phyloP scores from a whole-genome alignment of 345 rosid genomes.

The Salix caprea region DNA sequence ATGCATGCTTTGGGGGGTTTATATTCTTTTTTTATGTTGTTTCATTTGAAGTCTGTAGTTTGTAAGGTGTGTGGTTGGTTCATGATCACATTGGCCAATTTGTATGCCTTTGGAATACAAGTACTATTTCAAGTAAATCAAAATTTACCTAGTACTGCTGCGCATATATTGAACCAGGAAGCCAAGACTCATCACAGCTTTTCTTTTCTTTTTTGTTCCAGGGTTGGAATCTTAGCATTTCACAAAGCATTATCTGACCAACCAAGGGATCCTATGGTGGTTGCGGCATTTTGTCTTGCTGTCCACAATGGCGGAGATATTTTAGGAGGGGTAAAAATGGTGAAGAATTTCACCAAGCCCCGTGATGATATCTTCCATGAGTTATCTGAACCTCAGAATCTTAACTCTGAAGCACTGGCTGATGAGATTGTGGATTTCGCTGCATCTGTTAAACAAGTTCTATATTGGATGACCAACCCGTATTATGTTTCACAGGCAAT shows the following conservation, averaged over 20 bases:
- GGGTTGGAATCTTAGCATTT: slow-evolving; percentile 79
- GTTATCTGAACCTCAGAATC: slow-evolving; percentile 30
- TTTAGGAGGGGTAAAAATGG: slow-evolving; percentile 57
- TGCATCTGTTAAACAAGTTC: slow-evolving; percentile 41
- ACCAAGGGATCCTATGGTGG: slow-evolving; percentile 71
- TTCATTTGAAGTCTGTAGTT: neutral
- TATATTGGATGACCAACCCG: slow-evolving; percentile 57
- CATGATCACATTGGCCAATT: neutral
- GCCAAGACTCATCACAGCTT: neutral
- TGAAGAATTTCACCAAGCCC: slow-evolving; percentile 46
- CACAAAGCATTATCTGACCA: slow-evolving; percentile 65
- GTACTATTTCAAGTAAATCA: neutral
- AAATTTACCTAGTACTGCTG: neutral
- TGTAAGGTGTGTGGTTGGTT: neutral
- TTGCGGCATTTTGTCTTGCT: slow-evolving; percentile 74
- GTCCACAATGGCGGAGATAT: slow-evolving; percentile 78
- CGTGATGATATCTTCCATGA: slow-evolving; percentile 51
- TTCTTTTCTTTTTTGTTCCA: slow-evolving; percentile 19
- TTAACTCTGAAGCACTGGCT: slow-evolving; percentile 24
- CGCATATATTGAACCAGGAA: neutral
- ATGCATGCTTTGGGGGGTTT: neutral
- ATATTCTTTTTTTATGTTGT: neutral
- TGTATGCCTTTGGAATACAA: neutral
- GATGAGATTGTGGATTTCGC: slow-evolving; percentile 67
- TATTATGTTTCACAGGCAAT: slow-evolving; percentile 54